Percentiles rank a stretch among this genome's conserved stretches.
Evolutionary conservation across 148 eudicot species (phyloP).

Genomic region (Rheum nobile): DNA sequence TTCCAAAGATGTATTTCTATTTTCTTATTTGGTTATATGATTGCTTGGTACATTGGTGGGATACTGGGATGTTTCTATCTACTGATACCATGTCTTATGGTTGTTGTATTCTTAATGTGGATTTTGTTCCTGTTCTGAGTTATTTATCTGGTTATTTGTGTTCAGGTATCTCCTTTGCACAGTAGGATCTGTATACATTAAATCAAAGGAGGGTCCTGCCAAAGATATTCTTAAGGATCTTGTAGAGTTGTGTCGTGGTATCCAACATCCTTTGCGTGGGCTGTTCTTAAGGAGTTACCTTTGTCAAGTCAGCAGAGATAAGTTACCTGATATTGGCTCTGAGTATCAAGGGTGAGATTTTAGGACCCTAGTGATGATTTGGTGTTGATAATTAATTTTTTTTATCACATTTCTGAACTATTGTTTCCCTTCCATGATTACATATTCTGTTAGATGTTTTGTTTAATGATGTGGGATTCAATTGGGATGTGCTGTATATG

Average conservation of each 20-base stretch:
- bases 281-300: slow-evolving; percentile 94
- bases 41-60: not conserved
- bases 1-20: not conserved
- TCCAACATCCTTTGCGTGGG: slow-evolving; percentile 95
- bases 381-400: not conserved
- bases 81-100: not conserved
- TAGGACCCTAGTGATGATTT: not conserved
- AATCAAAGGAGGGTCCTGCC: slow-evolving; percentile 97
- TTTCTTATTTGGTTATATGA: not conserved
- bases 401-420: not conserved
- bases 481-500: not conserved
- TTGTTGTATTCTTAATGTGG: not conserved
- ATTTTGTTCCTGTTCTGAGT: not conserved
- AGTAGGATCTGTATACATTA: slow-evolving; percentile 92
- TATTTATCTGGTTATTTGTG: slow-evolving; percentile 6
- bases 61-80: not conserved
- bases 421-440: not conserved
- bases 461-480: not conserved
- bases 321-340: slow-evolving; percentile 93
- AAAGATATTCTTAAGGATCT: slow-evolving; percentile 95
- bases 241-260: slow-evolving; percentile 98
- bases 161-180: slow-evolving; percentile 90
- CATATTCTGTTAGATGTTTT: not conserved
- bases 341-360: slow-evolving; percentile 90
- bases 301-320: slow-evolving; percentile 91